phyloP scores from a whole-genome alignment of 331 rosid genomes.

The Quercus tomentella region DNA sequence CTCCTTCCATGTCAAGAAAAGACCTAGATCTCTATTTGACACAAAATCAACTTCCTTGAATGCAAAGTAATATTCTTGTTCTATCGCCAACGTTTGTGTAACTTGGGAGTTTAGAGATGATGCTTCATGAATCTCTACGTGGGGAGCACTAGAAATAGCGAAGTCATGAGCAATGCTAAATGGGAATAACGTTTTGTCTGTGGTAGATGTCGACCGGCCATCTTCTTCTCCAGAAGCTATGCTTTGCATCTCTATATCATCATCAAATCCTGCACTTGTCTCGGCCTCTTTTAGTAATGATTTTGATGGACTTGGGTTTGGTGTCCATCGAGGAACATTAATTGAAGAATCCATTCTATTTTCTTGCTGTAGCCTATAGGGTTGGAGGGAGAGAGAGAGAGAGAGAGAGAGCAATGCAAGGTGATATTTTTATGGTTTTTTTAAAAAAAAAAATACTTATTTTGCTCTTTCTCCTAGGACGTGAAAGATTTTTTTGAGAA shows the following conservation, averaged over 20 bases:
- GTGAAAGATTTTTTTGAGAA: too few relatives aligned
- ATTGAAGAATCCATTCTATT: neutral
- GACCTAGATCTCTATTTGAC: neutral
- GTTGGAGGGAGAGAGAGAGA: constrained; percentile 23
- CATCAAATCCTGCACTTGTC: neutral
- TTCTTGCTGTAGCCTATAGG: neutral
- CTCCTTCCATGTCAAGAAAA: constrained; percentile 29
- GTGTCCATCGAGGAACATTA: constrained; percentile 21
- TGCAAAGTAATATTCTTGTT: neutral
- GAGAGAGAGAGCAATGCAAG: neutral
- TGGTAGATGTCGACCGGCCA: neutral
- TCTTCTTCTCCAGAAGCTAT: neutral
- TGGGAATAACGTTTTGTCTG: neutral
- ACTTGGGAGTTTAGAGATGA: neutral
- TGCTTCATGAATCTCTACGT: neutral
- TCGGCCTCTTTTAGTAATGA: neutral
- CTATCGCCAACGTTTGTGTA: neutral
- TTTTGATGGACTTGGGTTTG: constrained; percentile 27
- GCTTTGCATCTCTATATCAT: neutral
- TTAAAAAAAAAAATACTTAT: too few relatives aligned
- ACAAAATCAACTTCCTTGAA: neutral
- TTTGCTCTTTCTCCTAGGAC: too few relatives aligned
- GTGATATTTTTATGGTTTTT: neutral
- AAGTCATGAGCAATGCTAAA: neutral
- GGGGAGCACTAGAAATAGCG: neutral